phyloP scores from a whole-genome alignment of 257 asterid genomes.

The Penstemon eatonii region DNA sequence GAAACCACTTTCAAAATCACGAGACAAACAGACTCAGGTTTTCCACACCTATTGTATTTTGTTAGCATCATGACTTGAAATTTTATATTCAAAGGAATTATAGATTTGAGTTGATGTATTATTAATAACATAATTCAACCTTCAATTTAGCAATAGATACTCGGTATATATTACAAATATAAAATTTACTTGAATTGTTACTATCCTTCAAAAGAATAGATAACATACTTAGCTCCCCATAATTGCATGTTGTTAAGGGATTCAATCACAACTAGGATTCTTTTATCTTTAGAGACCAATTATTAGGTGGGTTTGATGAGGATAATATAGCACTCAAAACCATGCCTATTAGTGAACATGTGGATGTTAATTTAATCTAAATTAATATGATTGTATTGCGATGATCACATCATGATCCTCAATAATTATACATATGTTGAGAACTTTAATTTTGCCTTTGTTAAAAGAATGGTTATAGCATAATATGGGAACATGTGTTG shows the following conservation, averaged over 20 bases:
- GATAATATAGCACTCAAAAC: conserved; percentile 36
- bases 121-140: no score
- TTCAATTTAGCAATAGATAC: no score
- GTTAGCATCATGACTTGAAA: no score
- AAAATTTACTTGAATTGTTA: no score
- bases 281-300: conserved; percentile 16
- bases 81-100: no score
- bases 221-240: conserved; percentile 30
- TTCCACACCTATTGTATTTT: no score
- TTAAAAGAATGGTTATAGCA: conserved; percentile 37
- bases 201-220: background rate
- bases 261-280: conserved; percentile 26
- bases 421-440: conserved; percentile 15
- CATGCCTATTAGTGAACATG: conserved; percentile 31
- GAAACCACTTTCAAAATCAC: no score
- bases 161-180: no score
- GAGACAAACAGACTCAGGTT: no score
- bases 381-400: conserved; percentile 22
- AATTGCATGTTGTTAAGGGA: conserved; percentile 26
- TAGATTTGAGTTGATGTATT: no score
- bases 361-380: conserved; percentile 36
- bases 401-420: conserved; percentile 33
- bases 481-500: conserved; percentile 42
- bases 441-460: conserved; percentile 16
- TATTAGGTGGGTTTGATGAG: conserved; percentile 46